These are phyloP conservation scores for Alternaria novae-zelandiae DNA, from an alignment of 2,329 filamentous ascomycete genomes.

Conservation along the genomic window DNA sequence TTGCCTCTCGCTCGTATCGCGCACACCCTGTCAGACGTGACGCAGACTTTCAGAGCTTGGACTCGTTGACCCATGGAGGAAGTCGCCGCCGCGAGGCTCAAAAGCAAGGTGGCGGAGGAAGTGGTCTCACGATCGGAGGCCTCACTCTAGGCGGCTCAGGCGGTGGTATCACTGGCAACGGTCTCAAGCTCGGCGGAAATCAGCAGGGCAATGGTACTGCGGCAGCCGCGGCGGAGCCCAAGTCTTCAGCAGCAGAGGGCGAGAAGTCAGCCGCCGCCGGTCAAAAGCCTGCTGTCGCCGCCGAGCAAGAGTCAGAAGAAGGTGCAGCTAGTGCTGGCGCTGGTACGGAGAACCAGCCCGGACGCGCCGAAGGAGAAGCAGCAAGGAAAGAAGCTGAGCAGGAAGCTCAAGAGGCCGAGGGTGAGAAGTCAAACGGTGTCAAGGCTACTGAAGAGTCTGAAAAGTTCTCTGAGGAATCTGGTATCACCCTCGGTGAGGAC, in stretches of 20 bases:
- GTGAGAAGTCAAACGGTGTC: conserved; percentile 28
- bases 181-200: conserved; percentile 28
- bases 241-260: conserved; percentile 7
- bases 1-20: conserved; percentile 21
- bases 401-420: conserved; percentile 24
- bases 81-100: conserved; percentile 11
- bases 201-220: conserved; percentile 13
- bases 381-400: conserved; percentile 21
- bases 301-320: conserved; percentile 6
- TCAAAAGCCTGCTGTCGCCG: conserved; percentile 10
- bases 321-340: conserved; percentile 11
- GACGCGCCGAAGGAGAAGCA: conserved; percentile 18
- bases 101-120: conserved; percentile 16
- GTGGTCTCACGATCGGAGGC: conserved; percentile 35
- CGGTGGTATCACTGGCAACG: conserved; percentile 35
- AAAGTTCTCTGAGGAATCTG: conserved; percentile 36
- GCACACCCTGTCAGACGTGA: conserved; percentile 16
- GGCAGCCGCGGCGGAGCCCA: conserved; percentile 6
- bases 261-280: conserved; percentile 2
- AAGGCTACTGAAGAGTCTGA: conserved; percentile 41
- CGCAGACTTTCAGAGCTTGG: background rate
- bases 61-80: background rate
- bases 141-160: conserved; percentile 39
- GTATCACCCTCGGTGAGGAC: conserved; percentile 30
- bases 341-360: conserved; percentile 29